phyloP scores from a whole-genome alignment of 305 asterid species.

The Solanum chacoense region DNA sequence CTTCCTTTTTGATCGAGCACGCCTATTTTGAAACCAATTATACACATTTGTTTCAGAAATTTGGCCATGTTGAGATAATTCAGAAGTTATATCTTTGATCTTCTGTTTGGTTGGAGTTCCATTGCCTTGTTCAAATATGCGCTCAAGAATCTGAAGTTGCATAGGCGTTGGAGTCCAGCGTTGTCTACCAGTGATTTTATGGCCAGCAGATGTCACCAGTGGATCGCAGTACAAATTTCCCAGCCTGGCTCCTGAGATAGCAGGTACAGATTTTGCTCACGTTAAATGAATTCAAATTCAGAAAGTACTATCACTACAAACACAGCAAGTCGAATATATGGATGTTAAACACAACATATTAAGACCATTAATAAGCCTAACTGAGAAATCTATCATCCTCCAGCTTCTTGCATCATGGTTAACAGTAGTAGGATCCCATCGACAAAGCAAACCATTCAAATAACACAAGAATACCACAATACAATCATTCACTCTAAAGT shows the following conservation, averaged over 20 bases:
- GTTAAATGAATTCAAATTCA: not conserved
- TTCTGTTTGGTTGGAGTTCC: conserved; percentile 96
- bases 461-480: not conserved
- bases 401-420: not conserved
- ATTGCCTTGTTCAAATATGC: conserved; percentile 77
- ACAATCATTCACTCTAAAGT: not conserved
- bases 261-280: not conserved
- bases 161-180: conserved; percentile 95
- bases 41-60: conserved; percentile 94
- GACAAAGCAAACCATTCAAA: not conserved
- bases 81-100: conserved; percentile 82
- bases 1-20: conserved; percentile 94
- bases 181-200: conserved; percentile 81
- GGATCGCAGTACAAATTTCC: conserved; percentile 84
- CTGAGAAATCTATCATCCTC: not conserved
- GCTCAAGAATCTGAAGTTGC: conserved; percentile 91
- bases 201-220: conserved; percentile 53
- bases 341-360: not conserved
- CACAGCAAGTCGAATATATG: not conserved
- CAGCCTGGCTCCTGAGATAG: conserved; percentile 59
- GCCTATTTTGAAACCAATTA: conserved; percentile 98
- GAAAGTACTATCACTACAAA: not conserved
- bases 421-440: not conserved
- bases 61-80: conserved; percentile 88
- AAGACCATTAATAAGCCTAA: not conserved